Evolutionary conservation across 2,329 filamentous ascomycete genomes (phyloP).

Genomic region (Colletotrichum acutatum): DNA sequence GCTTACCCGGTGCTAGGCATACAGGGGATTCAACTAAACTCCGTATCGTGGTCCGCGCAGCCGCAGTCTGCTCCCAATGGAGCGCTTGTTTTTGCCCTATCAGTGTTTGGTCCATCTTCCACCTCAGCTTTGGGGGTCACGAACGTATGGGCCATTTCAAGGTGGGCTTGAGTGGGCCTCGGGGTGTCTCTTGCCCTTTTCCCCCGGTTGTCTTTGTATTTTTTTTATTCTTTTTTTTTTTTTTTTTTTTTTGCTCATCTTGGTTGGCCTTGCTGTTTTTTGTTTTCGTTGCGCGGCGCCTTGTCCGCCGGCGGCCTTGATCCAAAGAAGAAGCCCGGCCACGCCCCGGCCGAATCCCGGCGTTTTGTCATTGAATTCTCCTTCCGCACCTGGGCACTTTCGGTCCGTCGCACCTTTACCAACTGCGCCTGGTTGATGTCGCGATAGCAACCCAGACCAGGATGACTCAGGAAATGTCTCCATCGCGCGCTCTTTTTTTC

Average conservation of each 20-base stretch:
- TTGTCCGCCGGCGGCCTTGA: neutral
- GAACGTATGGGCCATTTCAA: neutral
- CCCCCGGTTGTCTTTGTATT: neutral
- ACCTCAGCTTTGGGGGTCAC: neutral
- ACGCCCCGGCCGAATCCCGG: conserved; percentile 25
- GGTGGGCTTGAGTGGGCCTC: conserved; percentile 21
- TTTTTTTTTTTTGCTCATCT: neutral
- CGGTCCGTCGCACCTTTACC: conserved; percentile 3
- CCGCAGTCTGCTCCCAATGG: conserved; percentile 23
- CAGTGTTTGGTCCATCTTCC: neutral
- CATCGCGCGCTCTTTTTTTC: conserved; percentile 28
- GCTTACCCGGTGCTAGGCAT: neutral
- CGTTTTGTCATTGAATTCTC: conserved; percentile 14
- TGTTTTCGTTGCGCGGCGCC: neutral
- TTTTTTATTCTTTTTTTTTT: neutral
- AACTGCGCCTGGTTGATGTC: conserved; percentile 7
- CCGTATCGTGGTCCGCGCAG: neutral
- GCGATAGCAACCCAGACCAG: conserved; percentile 16
- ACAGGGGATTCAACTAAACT: neutral
- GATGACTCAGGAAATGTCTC: conserved; percentile 19
- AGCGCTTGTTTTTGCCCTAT: conserved; percentile 31
- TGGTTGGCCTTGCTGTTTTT: neutral
- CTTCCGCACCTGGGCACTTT: neutral
- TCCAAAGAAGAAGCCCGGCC: conserved; percentile 5
- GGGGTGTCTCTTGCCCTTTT: conserved; percentile 9